Percentiles rank a stretch among this genome's conserved stretches.
Evolutionary conservation across 148 eudicot genomes (phyloP).

Genomic region (Polygonum aviculare): DNA sequence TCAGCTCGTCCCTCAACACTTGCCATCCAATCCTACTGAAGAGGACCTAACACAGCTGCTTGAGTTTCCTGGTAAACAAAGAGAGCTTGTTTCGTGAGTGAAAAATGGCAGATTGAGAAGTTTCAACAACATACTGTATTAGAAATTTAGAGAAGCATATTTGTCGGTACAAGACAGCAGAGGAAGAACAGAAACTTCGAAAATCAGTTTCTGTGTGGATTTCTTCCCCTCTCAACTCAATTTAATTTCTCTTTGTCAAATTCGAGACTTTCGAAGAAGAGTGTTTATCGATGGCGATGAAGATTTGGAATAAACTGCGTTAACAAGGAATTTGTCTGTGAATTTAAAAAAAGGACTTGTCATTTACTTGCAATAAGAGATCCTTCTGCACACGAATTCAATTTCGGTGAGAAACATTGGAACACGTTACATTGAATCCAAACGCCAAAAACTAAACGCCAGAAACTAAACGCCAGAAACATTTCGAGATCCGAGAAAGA

Average conservation of each 20-base stretch:
- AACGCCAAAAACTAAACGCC: not conserved
- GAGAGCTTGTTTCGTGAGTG: not conserved
- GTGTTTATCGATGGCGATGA: not conserved
- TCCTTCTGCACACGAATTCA: not conserved
- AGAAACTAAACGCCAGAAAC: not conserved
- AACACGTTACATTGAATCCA: not conserved
- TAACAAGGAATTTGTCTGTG: not conserved
- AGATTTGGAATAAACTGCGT: not conserved
- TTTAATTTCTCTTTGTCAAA: not conserved
- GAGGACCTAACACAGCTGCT: not conserved
- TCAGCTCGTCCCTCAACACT: conserved; percentile 7
- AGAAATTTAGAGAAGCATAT: not conserved
- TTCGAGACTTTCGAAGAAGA: not conserved
- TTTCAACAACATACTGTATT: not conserved
- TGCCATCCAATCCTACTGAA: not conserved
- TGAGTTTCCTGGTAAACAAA: conserved; percentile 6
- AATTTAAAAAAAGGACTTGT: not conserved
- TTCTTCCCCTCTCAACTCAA: not conserved
- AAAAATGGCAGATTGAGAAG: conserved; percentile 3
- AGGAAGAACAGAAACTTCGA: not conserved
- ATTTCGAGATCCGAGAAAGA: not conserved
- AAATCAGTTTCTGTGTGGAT: not conserved
- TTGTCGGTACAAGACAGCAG: not conserved
- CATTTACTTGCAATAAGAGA: not conserved
- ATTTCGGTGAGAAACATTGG: not conserved